Evolutionary conservation across 2,329 filamentous ascomycete genomes (phyloP).

Genomic region (Biscogniauxia mediterranea): DNA sequence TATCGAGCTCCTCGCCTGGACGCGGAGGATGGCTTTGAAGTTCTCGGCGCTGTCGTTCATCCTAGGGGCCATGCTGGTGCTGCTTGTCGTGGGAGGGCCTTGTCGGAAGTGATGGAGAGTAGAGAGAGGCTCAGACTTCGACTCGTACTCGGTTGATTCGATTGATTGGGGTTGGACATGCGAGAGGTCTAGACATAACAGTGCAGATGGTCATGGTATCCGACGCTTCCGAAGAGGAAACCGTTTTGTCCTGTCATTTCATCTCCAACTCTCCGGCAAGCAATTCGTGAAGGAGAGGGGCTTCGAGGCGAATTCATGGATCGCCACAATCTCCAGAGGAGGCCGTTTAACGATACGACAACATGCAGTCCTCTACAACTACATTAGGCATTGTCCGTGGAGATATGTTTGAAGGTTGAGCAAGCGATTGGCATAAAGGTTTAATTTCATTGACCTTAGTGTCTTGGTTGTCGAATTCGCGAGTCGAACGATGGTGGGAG

Average conservation of each 20-base stretch:
- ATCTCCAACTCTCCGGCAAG: background rate
- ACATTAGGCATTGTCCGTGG: too few species aligned
- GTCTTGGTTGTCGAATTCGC: background rate
- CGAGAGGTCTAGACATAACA: background rate
- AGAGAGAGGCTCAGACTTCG: background rate
- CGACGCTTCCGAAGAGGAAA: background rate
- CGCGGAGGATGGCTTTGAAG: conserved; percentile 2
- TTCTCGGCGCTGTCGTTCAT: conserved; percentile 4
- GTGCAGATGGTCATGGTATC: too few species aligned
- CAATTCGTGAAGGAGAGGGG: too few species aligned
- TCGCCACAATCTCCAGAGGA: too few species aligned
- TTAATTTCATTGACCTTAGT: background rate
- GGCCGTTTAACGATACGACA: too few species aligned
- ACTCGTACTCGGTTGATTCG: background rate
- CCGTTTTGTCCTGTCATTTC: background rate
- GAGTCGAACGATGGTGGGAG: background rate
- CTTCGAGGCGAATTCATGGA: too few species aligned
- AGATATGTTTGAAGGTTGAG: background rate
- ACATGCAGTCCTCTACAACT: too few species aligned
- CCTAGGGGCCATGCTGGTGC: background rate
- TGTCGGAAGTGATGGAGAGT: background rate
- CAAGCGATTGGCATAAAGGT: background rate
- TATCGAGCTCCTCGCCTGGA: conserved; percentile 4
- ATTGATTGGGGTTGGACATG: background rate
- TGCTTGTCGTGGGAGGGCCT: background rate